Evolutionary conservation across 2,329 filamentous ascomycete species (phyloP).

Genomic region (Mycosphaerella sp.): DNA sequence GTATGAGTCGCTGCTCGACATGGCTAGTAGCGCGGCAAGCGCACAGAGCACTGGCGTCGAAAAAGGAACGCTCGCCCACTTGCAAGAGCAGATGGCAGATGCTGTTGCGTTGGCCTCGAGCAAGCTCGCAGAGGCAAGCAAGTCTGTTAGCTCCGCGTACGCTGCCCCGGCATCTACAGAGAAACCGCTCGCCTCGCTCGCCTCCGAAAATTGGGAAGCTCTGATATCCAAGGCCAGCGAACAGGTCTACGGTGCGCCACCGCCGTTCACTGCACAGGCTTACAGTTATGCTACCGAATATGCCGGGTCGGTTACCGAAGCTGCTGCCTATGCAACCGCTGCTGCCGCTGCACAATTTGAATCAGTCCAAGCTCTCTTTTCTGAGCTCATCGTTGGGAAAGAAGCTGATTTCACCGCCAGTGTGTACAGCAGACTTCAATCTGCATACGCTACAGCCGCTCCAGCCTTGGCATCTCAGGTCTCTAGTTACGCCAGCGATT

Average conservation of each 20-base stretch:
- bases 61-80: slow-evolving; percentile 27
- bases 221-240: slow-evolving; percentile 60
- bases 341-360: slow-evolving; percentile 59
- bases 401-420: slow-evolving; percentile 78
- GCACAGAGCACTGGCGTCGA: slow-evolving; percentile 22
- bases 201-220: slow-evolving; percentile 58
- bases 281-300: slow-evolving; percentile 52
- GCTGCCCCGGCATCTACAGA: slow-evolving; percentile 42
- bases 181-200: slow-evolving; percentile 51
- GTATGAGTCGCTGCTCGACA: slow-evolving; percentile 22
- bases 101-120: slow-evolving; percentile 31
- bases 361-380: slow-evolving; percentile 64
- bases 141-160: slow-evolving; percentile 42
- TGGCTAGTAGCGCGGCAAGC: slow-evolving; percentile 16
- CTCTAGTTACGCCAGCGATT: slow-evolving; percentile 49
- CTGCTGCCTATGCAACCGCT: slow-evolving; percentile 56
- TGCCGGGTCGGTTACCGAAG: slow-evolving; percentile 58
- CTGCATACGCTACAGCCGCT: slow-evolving; percentile 63
- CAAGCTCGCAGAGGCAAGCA: slow-evolving; percentile 45
- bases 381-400: slow-evolving; percentile 68
- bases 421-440: slow-evolving; percentile 64
- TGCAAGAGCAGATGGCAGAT: slow-evolving; percentile 29
- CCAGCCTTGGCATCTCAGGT: slow-evolving; percentile 48
- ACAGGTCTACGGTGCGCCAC: slow-evolving; percentile 64
- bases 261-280: slow-evolving; percentile 43